Base-by-base conservation (phyloP, 192 early-diverging fungal species). In the Umbelopsis sp. region DNA sequence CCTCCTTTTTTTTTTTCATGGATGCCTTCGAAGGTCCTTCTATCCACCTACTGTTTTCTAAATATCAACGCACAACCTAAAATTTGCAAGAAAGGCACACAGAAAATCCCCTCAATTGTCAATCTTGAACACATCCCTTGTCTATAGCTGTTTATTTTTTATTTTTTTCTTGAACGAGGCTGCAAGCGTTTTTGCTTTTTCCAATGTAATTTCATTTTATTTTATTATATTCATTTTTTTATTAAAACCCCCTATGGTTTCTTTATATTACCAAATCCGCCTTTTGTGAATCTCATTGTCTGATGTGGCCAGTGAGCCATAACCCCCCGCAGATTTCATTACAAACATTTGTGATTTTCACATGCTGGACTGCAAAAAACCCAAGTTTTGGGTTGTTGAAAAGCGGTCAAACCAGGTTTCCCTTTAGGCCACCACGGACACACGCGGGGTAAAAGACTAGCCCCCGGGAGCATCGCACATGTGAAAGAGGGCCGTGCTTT, bases 71-170 rank as follows among this genome's bases (percentile, higher is more conserved):
- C 37, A 41, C 5, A 41, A 41, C 37, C 37, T 3, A 30, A 30
- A 41, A 4, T 4, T 1, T 6, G 5, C 37, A 41, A 41, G 37
- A 41, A 41, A 41, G 37, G 37, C 37, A 4, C 10, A 41, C 5
- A 41, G 5, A 41, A 41, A 30, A 30, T 30, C 27, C 27, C 27
- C 37, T 1, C 37, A 41, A 41, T 6, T 6, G 37, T 41, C 37
- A 41, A 4, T 41, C 37, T 41, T 41, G 37, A 53, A 12, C 13
- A 35, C 18, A 35, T n/a, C 16, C 11, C 35, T 35, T 61, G 55
- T 61, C 55, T 61, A 61, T 61, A 61, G 55, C 55, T 61, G 25
- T 13, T 49, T 49, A 5, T 21, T 21, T 49, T 1, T 49, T n/a
- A 6, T 20, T 49, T 6, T 49, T 49, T 49, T 49, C 48, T 13